Conservation (phyloP, 176 grass and related monocot species). For the Calamus simplicifolius region DNA sequence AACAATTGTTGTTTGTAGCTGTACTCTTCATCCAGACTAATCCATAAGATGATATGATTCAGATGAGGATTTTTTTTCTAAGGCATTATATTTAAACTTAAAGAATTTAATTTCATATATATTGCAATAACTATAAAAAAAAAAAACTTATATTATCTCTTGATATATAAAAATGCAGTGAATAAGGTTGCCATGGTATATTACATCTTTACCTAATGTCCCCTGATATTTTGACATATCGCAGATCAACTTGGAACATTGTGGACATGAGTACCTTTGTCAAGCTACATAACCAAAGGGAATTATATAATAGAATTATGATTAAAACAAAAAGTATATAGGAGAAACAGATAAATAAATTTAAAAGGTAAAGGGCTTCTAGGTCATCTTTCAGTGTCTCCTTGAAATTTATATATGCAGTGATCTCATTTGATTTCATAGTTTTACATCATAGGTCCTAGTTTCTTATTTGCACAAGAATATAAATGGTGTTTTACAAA, state of each 20-base stretch:
- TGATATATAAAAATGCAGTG: too few species aligned
- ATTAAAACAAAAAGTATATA: constrained; percentile 5
- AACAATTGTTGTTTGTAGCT: too few species aligned
- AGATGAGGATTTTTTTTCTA: too few species aligned
- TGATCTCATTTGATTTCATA: constrained; percentile 45
- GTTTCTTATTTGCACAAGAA: too few species aligned
- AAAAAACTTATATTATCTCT: too few species aligned
- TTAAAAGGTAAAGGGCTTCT: constrained; percentile 28
- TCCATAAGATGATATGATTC: too few species aligned
- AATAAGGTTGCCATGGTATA: background rate
- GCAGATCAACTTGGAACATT: constrained; percentile 64
- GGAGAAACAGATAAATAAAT: constrained; percentile 4
- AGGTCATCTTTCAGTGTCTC: constrained; percentile 61
- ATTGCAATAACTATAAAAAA: too few species aligned
- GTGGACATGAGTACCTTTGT: constrained; percentile 76
- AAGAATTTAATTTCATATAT: too few species aligned
- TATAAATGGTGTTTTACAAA: too few species aligned
- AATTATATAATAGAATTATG: constrained; percentile 6
- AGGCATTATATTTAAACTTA: too few species aligned
- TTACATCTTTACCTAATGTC: constrained; percentile 74
- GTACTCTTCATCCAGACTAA: too few species aligned
- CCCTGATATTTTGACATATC: constrained; percentile 42
- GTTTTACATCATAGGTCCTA: too few species aligned
- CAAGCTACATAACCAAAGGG: constrained; percentile 20
- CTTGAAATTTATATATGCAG: constrained; percentile 69